These are phyloP conservation scores for Tephrocybe sp. DNA, from an alignment of 768 basidiomycete genomes.

Conservation along the genomic window DNA sequence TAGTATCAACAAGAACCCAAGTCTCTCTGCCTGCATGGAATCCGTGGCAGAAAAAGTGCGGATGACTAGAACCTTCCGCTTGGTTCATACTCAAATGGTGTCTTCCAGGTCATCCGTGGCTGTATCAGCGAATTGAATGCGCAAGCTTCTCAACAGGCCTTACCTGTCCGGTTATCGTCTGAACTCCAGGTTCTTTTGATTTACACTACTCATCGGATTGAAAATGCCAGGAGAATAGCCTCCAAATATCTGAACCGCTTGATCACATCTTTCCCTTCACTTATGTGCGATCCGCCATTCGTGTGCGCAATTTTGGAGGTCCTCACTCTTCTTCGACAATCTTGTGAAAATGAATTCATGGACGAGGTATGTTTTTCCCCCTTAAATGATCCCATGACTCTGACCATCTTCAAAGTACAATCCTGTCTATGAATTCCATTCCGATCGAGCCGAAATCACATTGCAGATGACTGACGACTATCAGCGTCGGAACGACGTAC, in stretches of 20 bases:
- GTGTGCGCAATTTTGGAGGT: slow-evolving; percentile 91
- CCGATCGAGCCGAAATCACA: slow-evolving; percentile 71
- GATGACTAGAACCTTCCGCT: neutral
- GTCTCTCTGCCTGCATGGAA: slow-evolving; percentile 78
- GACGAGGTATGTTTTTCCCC: slow-evolving; percentile 68
- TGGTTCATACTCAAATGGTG: slow-evolving; percentile 6
- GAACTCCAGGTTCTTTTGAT: slow-evolving; percentile 80
- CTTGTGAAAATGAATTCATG: slow-evolving; percentile 87
- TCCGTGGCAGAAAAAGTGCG: slow-evolving; percentile 81
- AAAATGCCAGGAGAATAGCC: slow-evolving; percentile 80
- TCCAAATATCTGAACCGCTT: slow-evolving; percentile 81
- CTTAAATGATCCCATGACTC: neutral
- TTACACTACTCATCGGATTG: slow-evolving; percentile 78
- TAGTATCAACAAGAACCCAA: slow-evolving; percentile 71
- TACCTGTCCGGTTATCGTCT: slow-evolving; percentile 64
- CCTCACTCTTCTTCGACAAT: slow-evolving; percentile 81
- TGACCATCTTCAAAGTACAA: slow-evolving; percentile 65
- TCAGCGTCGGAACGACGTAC: slow-evolving; percentile 79
- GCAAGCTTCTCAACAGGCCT: slow-evolving; percentile 77
- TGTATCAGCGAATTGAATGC: slow-evolving; percentile 71
- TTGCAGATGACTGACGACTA: slow-evolving; percentile 88
- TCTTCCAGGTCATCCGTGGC: slow-evolving; percentile 69
- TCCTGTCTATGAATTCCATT: slow-evolving; percentile 80
- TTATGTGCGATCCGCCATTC: slow-evolving; percentile 88
- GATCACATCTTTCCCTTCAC: slow-evolving; percentile 88